Evolutionary conservation across 23 red algal species (phyloP), one percentile per base, ranked within the genome.

Genomic region (Gracilaria caudata): DNA sequence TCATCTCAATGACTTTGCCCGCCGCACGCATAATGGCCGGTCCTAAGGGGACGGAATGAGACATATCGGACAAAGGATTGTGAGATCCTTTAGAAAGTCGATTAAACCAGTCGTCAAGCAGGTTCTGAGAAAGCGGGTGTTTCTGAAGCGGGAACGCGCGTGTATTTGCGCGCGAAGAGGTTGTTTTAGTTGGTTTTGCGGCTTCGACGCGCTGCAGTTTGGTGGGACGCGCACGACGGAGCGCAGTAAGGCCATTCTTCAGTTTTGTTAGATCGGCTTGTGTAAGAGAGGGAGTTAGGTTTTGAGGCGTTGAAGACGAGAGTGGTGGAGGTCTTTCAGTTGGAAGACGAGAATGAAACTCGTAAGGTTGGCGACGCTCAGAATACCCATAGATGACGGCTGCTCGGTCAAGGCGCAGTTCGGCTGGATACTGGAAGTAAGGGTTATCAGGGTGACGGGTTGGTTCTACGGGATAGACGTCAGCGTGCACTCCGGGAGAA

Each of bases 31-130:
- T 65, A 37, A 94, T 94, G 21, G 91, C 83, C 12, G 91, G 91
- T 17, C 91, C 91, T 26, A 94, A 77, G 19, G 91, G 91, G 26
- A 94, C 91, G 35, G 77, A 58, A n/a, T 64, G 54, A 4, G 80
- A 63, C 39, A 94, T 64, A 19, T 61, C 53, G 0, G 65, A 70
- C 16, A 78, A 30, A 51, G 78, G 51, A 26, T 60, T 45, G 28
- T 53, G 58, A 23, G 77, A 44, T 20, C 53, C 68, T 35, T 78
- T 71, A 2, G 59, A 53, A 47, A 92, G 89, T 24, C 72, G 64
- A 44, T 83, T 77, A 30, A 92, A 84, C 89, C 89, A 92, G 17
- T 82, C 89, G 28, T 92, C 89, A 35, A 92, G 87, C 49, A 53
- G 61, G 55, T 56, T 64, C n/a, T 70, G 47, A 0, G 77, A 49